Base-by-base conservation (phyloP, 345 rosid species). In the Salix viminalis region DNA sequence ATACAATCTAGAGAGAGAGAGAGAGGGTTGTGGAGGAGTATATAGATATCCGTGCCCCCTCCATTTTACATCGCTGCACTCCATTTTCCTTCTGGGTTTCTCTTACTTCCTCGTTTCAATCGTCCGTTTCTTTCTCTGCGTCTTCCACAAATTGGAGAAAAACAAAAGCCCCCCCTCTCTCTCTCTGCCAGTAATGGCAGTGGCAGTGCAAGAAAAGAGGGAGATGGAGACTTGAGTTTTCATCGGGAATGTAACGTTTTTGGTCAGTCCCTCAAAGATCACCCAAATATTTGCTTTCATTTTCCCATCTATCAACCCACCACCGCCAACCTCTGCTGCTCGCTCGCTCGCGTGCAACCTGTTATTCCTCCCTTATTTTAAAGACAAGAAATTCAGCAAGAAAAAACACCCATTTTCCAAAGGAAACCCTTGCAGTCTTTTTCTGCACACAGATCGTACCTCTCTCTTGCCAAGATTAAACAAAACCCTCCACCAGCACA, bases 161-260 rank as follows among this genome's bases (percentile, higher is more conserved):
- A 54, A 42, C 11, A 48, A 37, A n/a, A 66, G 11, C 37, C 37
- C 1, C 5, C 37, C 83, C 73, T 79, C 70, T 85, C 73, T 79
- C 70, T 78, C 30, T 74, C 69, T 77, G 87, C 88, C 97, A 89
- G 94, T 72, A 81, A 77, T 83, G 86, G 88, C 97, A 90, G 94
- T 87, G 82, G 80, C 94, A 86, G 87, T 85, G 89, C 88, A 76
- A 80, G 83, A 74, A 84, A 82, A 81, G 79, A 81, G 83, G 85
- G 77, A 44, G 80, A 72, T 84, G 82, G 84, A 70, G 12, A 56
- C 4, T 26, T 69, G 64, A 41, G 78, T 83, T 85, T 92, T 87
- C 91, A 89, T 93, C 84, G 97, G 97, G 96, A 91, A 93, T 89
- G 92, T 85, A 91, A 91, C 83, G 85, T 79, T 75, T 77, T 52